These are phyloP conservation scores for Ogataea corticis DNA, from an alignment of 805 yeast species.

Conservation along the genomic window DNA sequence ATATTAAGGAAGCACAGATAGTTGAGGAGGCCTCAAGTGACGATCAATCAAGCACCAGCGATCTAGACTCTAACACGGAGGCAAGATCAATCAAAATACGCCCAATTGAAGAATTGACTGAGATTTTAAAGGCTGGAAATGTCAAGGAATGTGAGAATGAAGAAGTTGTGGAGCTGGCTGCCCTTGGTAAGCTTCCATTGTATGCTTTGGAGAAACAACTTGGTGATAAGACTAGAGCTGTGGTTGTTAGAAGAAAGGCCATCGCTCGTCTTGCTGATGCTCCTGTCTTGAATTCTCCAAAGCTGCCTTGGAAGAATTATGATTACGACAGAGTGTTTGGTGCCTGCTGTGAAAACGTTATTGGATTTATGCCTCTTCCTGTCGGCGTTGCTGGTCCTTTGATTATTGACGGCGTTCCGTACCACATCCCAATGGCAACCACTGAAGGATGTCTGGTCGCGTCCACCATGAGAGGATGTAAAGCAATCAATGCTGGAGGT, in stretches of 20 bases:
- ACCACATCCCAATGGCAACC: conserved; percentile 97
- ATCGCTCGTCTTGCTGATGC: conserved; percentile 81
- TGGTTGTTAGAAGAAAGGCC: conserved; percentile 88
- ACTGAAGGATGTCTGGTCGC: conserved; percentile 99
- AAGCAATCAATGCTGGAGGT: conserved; percentile 96
- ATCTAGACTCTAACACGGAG: conserved; percentile 29
- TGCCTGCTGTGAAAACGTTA: conserved; percentile 98
- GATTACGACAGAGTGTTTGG: conserved; percentile 97
- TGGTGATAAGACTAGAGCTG: conserved; percentile 89
- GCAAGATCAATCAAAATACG: conserved; percentile 27
- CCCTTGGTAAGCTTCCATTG: conserved; percentile 78
- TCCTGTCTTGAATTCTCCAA: conserved; percentile 68
- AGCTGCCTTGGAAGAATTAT: conserved; percentile 78
- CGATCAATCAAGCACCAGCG: conserved; percentile 32
- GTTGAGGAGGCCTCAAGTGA: conserved; percentile 29
- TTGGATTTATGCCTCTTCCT: conserved; percentile 95
- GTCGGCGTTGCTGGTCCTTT: conserved; percentile 98
- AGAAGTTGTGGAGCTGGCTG: conserved; percentile 72
- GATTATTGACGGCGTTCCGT: conserved; percentile 82
- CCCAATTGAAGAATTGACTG: conserved; percentile 64
- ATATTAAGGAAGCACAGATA: conserved; percentile 37
- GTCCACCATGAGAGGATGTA: conserved; percentile 98
- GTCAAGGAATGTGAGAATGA: conserved; percentile 65
- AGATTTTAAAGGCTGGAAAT: conserved; percentile 67
- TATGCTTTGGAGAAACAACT: conserved; percentile 94